Evolutionary conservation across 768 basidiomycete genomes (phyloP).

Genomic region (Sarcodon sp.): DNA sequence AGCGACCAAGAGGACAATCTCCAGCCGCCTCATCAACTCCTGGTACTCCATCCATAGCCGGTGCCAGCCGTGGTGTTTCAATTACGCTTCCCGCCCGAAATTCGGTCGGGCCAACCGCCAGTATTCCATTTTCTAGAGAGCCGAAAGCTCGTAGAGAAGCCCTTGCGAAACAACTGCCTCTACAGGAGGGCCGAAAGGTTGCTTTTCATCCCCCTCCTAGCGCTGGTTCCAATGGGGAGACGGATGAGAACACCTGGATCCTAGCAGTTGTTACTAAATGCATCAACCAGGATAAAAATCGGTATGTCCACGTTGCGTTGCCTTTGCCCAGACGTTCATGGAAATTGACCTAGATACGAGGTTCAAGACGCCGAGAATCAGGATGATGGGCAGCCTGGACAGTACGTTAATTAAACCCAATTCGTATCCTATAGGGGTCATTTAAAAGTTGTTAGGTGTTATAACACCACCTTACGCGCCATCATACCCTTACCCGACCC

Average conservation of each 20-base stretch:
- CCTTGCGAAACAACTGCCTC: constrained; percentile 45
- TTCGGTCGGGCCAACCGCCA: constrained; percentile 43
- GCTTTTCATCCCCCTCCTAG: constrained; percentile 63
- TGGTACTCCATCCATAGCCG: constrained; percentile 12
- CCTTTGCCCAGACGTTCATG: neutral
- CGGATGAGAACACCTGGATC: constrained; percentile 52
- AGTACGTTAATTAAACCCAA: constrained; percentile 15
- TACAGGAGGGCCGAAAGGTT: constrained; percentile 66
- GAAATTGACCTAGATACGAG: constrained; percentile 44
- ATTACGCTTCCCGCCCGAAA: constrained; percentile 42
- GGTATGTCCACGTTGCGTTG: constrained; percentile 21
- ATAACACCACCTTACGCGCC: constrained; percentile 54
- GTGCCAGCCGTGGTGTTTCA: constrained; percentile 32
- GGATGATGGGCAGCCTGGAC: constrained; percentile 66
- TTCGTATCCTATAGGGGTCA: neutral
- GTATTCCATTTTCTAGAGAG: constrained; percentile 45
- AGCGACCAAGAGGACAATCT: constrained; percentile 61
- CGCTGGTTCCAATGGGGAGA: constrained; percentile 40
- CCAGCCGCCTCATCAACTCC: constrained; percentile 41
- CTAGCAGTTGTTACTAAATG: constrained; percentile 63
- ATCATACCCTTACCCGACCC: constrained; percentile 79
- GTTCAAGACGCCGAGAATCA: constrained; percentile 80
- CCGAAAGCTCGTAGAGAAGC: constrained; percentile 56
- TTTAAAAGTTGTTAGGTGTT: constrained; percentile 28
- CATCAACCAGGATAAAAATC: constrained; percentile 60